These are phyloP conservation scores for Aspergillus sp. DNA, from an alignment of 2,329 filamentous ascomycete species.

Conservation along the genomic window DNA sequence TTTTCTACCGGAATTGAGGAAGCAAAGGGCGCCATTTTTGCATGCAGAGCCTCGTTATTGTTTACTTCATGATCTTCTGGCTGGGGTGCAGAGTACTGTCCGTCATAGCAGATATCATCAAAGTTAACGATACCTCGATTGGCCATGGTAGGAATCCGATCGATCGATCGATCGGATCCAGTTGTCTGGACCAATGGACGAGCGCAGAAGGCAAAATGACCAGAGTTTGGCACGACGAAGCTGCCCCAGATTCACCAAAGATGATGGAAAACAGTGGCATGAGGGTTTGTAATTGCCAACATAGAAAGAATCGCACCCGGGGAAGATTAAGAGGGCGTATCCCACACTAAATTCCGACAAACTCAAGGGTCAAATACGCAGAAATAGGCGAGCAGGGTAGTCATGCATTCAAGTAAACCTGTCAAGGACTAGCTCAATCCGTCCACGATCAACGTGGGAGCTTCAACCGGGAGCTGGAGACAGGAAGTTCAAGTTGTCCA, in stretches of 20 bases:
- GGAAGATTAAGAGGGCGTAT: not conserved
- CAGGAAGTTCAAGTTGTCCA: not conserved
- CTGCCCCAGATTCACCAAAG: not conserved
- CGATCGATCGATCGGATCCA: slow-evolving; percentile 24
- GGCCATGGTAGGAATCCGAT: slow-evolving; percentile 11
- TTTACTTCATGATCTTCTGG: not conserved
- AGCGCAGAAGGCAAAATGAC: not conserved
- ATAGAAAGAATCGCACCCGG: not conserved
- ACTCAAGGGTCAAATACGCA: slow-evolving; percentile 12
- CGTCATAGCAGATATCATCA: slow-evolving; percentile 17
- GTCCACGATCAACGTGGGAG: not conserved
- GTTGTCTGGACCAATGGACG: slow-evolving; percentile 15
- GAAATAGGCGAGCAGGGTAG: not conserved
- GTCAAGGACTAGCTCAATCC: not conserved
- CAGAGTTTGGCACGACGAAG: not conserved
- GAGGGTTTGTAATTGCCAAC: not conserved
- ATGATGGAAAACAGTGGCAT: not conserved
- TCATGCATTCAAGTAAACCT: not conserved
- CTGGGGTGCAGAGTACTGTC: slow-evolving; percentile 12
- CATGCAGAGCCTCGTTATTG: slow-evolving; percentile 13
- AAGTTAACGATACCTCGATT: slow-evolving; percentile 17
- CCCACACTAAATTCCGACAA: not conserved
- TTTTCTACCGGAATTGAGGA: slow-evolving; percentile 11
- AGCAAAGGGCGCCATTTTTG: slow-evolving; percentile 14
- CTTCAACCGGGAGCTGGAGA: not conserved